Evolutionary conservation across 1,284 basidiomycete genomes (phyloP), one percentile per base, ranked within the genome.

Genomic region (Polyporus tsugae): DNA sequence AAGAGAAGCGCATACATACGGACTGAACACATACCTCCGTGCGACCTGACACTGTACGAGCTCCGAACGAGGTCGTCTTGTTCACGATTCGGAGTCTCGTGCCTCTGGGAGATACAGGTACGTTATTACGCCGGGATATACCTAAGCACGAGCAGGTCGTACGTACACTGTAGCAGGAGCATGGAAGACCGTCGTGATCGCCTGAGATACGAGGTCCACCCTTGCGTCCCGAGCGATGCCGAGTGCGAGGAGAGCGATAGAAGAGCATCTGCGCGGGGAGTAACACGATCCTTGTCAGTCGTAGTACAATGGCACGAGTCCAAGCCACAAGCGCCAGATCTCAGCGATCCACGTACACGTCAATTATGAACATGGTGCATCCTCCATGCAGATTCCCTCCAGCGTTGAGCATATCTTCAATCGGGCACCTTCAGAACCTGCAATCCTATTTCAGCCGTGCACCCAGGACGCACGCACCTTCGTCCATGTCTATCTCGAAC

Each of bases 171-270:
- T 80, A 4, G 88, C 89, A 15, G 89, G 89, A 17, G 89, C 83
- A 74, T 89, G 90, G 76, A 88, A 91, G 29, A 86, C 75, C 22
- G 91, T 82, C 65, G 87, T 88, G 85, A 91, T 85, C 9, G 85
- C 83, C 76, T 91, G 89, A 2, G 90, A 91, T 33, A 91, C 89
- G 9, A 89, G 89, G 17, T 90, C 88, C 1, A 88, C 88, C 63
- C 90, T 89, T 13, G 82, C 77, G 67, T 83, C 83, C 71, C 84
- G 81, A 35, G 87, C 76, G 53, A 90, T 74, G 3, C 89, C 89
- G 17, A 91, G 81, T 6, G 86, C 87, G 53, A 89, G 84, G 4
- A 91, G 82, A 0, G 89, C 88, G 15, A 87, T 88, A 65, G 86
- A 86, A 59, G 85, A 88, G 76, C 89, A 90, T 70, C 87, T 88